Evolutionary conservation across 768 basidiomycete genomes (phyloP).

Genomic region (Sutorius australiensis): DNA sequence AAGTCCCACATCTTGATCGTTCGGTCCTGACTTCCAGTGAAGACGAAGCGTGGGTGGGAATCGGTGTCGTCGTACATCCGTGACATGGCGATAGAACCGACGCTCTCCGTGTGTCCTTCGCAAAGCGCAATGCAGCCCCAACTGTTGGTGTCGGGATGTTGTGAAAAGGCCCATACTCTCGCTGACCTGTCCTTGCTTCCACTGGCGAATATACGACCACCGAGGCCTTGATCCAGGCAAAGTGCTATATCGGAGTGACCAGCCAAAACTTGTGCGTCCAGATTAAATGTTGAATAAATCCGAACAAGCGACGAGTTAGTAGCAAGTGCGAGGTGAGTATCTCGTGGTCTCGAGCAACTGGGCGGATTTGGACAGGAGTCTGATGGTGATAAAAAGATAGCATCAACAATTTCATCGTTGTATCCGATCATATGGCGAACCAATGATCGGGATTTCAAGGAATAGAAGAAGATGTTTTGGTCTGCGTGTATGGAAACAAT

Average conservation of each 20-base stretch:
- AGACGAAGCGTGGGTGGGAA: slow-evolving; percentile 59
- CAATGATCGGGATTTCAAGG: slow-evolving; percentile 59
- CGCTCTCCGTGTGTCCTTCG: slow-evolving; percentile 91
- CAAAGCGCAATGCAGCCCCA: slow-evolving; percentile 78
- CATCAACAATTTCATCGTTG: slow-evolving; percentile 97
- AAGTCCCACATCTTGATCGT: slow-evolving; percentile 99
- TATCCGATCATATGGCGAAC: slow-evolving; percentile 88
- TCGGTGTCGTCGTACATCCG: slow-evolving; percentile 32
- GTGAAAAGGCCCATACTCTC: slow-evolving; percentile 66
- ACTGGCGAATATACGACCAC: slow-evolving; percentile 74
- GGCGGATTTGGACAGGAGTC: slow-evolving; percentile 24
- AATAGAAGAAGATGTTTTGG: slow-evolving; percentile 94
- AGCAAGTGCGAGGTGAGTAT: slow-evolving; percentile 87
- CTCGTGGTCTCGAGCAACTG: slow-evolving; percentile 31
- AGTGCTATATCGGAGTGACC: slow-evolving; percentile 93
- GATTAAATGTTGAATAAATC: slow-evolving; percentile 69
- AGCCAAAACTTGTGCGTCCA: slow-evolving; percentile 81
- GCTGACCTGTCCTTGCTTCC: slow-evolving; percentile 92
- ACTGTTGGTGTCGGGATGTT: slow-evolving; percentile 12
- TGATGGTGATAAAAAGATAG: slow-evolving; percentile 63
- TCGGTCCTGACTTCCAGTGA: slow-evolving; percentile 95
- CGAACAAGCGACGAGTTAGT: slow-evolving; percentile 96
- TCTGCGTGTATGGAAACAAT: slow-evolving; percentile 89
- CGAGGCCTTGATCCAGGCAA: slow-evolving; percentile 65
- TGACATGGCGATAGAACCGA: slow-evolving; percentile 88